phyloP scores from a whole-genome alignment of 2,329 filamentous ascomycete species.

The Plenodomus biglobosus region DNA sequence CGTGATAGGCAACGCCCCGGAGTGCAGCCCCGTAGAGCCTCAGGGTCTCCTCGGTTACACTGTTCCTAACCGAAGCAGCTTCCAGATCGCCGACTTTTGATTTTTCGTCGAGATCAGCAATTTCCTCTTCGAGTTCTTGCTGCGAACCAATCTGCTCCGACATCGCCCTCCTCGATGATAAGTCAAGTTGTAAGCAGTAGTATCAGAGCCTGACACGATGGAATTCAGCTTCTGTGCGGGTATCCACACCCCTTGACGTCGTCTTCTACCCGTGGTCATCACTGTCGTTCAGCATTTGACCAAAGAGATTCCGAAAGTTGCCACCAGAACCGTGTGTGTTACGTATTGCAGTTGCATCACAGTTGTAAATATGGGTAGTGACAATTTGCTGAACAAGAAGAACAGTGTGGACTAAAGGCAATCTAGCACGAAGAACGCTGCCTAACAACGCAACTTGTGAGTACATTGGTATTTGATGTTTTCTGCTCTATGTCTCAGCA shows the following conservation, averaged over 20 bases:
- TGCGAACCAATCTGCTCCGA: slow-evolving; percentile 25
- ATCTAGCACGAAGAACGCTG: slow-evolving; percentile 35
- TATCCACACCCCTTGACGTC: slow-evolving; percentile 27
- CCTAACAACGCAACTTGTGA: slow-evolving; percentile 33
- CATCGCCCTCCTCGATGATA: slow-evolving; percentile 41
- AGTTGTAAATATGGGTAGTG: slow-evolving; percentile 13
- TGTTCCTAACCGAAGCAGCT: slow-evolving; percentile 35
- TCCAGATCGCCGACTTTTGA: slow-evolving; percentile 31
- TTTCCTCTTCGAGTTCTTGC: slow-evolving; percentile 24
- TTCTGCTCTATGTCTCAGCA: slow-evolving; percentile 9
- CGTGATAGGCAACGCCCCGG: slow-evolving; percentile 41
- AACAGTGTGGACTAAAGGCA: slow-evolving; percentile 30
- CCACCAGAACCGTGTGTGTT: slow-evolving; percentile 21
- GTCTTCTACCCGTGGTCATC: slow-evolving; percentile 28
- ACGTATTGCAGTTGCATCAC: slow-evolving; percentile 14
- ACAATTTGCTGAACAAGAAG: slow-evolving; percentile 2
- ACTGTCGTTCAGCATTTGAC: slow-evolving; percentile 13
- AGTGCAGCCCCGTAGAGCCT: slow-evolving; percentile 43
- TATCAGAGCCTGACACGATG: slow-evolving; percentile 41
- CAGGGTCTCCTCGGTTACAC: slow-evolving; percentile 45
- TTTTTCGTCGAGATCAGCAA: slow-evolving; percentile 16
- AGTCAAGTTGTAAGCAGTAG: slow-evolving; percentile 38
- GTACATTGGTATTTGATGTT: slow-evolving; percentile 31
- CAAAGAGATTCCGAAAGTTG: slow-evolving; percentile 17
- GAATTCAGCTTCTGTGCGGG: slow-evolving; percentile 35